Percentiles rank a stretch among this genome's conserved stretches.
phyloP scores from a whole-genome alignment of 257 asterid species.

The Ajuga chamaepitys region DNA sequence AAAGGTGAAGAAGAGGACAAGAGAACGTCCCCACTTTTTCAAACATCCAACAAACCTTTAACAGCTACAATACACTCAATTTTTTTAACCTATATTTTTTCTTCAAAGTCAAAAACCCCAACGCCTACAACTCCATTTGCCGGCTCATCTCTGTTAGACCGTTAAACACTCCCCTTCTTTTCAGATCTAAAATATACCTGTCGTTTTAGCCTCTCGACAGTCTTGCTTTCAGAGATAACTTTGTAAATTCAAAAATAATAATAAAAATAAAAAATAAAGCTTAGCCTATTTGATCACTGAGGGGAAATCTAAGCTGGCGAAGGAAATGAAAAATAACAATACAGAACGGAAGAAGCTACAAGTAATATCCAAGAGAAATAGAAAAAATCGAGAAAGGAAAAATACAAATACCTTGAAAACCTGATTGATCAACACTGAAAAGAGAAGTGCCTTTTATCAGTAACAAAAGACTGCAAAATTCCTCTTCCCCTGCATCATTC shows the following conservation, averaged over 20 bases:
- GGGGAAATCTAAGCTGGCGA: background rate
- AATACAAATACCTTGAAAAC: conserved; percentile 4
- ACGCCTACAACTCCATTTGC: conserved; percentile 33
- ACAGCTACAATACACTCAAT: conserved; percentile 22
- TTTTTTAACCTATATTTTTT: conserved; percentile 10
- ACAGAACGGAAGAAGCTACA: background rate
- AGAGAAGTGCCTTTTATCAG: background rate
- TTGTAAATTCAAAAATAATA: background rate
- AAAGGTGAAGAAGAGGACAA: conserved; percentile 57
- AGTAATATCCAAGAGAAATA: background rate
- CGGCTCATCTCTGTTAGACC: conserved; percentile 26
- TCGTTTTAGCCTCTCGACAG: background rate
- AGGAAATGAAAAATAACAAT: background rate
- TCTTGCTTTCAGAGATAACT: background rate
- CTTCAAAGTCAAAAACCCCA: conserved; percentile 48
- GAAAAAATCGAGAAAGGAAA: background rate
- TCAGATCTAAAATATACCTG: conserved; percentile 32
- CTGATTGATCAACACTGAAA: conserved; percentile 23
- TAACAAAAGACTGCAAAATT: conserved; percentile 18
- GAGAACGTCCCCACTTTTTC: conserved; percentile 35
- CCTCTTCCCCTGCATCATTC: conserved; percentile 17
- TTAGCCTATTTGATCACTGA: background rate
- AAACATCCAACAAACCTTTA: conserved; percentile 33
- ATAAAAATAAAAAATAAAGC: background rate
- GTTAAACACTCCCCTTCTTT: conserved; percentile 9